Conservation (phyloP, 148 eudicot genomes). For the Persicaria tinctoria region DNA sequence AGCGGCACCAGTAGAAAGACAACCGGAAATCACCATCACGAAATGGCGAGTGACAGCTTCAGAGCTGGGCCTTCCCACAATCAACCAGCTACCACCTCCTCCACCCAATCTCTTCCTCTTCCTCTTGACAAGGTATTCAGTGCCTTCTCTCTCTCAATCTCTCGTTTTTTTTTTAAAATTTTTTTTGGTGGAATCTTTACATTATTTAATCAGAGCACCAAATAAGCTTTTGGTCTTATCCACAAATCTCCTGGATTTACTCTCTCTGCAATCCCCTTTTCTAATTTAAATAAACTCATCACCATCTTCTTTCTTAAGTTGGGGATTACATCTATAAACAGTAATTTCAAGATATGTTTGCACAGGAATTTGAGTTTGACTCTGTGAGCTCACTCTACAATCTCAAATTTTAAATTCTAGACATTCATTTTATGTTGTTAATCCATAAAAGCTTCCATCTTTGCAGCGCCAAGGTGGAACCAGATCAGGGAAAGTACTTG, state of each 20-base stretch:
- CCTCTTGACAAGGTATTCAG: conserved; percentile 50
- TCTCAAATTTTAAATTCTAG: neutral
- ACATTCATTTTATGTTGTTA: neutral
- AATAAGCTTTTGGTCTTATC: conserved; percentile 23
- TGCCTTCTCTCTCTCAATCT: neutral
- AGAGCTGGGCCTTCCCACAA: conserved; percentile 28
- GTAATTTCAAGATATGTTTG: conserved; percentile 18
- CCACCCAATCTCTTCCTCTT: conserved; percentile 22
- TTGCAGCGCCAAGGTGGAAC: conserved; percentile 71
- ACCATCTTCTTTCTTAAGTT: neutral
- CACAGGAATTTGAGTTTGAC: conserved; percentile 20
- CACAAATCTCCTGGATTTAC: conserved; percentile 44
- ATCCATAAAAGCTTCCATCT: neutral
- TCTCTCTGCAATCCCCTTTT: neutral
- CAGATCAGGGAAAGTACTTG: conserved; percentile 68
- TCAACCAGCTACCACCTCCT: conserved; percentile 33
- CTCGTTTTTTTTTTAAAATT: neutral
- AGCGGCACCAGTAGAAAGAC: conserved; percentile 30
- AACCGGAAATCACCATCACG: conserved; percentile 18
- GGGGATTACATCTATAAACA: neutral
- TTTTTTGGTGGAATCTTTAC: conserved; percentile 37
- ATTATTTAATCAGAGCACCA: conserved; percentile 14
- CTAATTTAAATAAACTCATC: conserved; percentile 6
- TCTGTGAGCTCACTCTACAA: neutral
- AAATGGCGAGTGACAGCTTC: conserved; percentile 40